A percentile compares a stretch with the other conserved stretches of the same genome.
Evolutionary conservation across 805 yeast species (phyloP).

Genomic region (Lachancea fermentati): DNA sequence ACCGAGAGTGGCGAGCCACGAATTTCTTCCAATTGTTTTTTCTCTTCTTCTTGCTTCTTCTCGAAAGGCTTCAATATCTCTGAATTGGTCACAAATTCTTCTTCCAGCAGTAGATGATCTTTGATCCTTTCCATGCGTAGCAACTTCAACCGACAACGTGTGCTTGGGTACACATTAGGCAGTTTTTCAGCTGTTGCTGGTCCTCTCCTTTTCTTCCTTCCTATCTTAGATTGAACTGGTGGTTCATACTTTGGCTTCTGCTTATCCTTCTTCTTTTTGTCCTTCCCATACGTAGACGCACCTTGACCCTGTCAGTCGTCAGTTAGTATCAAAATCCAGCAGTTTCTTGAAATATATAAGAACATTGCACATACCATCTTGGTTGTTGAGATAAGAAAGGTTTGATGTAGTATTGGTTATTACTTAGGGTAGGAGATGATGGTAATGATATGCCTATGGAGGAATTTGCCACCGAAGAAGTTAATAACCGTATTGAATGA

Average conservation of each 20-base stretch:
- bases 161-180: conserved; percentile 85
- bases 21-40: conserved; percentile 89
- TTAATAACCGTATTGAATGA: no score
- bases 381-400: no score
- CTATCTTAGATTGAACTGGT: conserved; percentile 91
- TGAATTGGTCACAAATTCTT: conserved; percentile 91
- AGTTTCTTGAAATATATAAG: no score
- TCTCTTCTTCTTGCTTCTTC: conserved; percentile 92
- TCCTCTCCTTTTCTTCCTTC: conserved; percentile 89
- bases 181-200: conserved; percentile 77
- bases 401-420: no score
- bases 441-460: no score
- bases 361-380: no score
- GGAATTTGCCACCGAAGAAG: no score
- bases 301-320: conserved; percentile 32
- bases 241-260: conserved; percentile 98
- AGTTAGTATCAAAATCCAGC: neutral
- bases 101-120: conserved; percentile 91
- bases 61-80: conserved; percentile 94
- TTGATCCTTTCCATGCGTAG: conserved; percentile 93
- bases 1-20: conserved; percentile 96
- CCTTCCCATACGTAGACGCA: conserved; percentile 29
- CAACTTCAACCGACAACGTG: conserved; percentile 87
- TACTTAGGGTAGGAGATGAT: no score
- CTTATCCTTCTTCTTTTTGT: conserved; percentile 55